Percentiles rank a stretch among this genome's conserved stretches.
Conservation (phyloP, 2,329 filamentous ascomycete species). For the Grosmannia serpens region DNA sequence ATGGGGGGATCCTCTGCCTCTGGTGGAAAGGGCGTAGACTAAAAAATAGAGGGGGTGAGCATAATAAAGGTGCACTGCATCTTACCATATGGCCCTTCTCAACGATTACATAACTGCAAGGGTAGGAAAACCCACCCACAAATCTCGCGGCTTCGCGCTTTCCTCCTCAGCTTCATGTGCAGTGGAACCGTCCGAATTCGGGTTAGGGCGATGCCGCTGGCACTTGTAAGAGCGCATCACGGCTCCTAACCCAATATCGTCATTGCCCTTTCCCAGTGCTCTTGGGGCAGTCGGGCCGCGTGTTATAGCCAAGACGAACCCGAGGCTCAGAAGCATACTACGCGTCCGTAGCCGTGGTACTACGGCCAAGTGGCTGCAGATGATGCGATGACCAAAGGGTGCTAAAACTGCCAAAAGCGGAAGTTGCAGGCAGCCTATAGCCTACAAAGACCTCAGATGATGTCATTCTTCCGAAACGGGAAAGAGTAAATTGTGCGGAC, state of each 20-base stretch:
- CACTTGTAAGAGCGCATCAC: not conserved
- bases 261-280: not conserved
- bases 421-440: not conserved
- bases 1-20: not conserved
- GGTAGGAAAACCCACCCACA: not conserved
- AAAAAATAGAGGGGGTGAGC: not conserved
- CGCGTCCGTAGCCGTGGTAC: no score
- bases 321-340: not conserved
- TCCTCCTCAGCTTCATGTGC: not conserved
- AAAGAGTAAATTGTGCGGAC: no score
- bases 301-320: not conserved
- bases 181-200: not conserved
- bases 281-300: not conserved
- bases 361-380: not conserved
- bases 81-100: not conserved
- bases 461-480: no score
- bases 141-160: slow-evolving; percentile 2
- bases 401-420: not conserved
- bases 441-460: no score
- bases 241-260: not conserved
- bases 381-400: not conserved
- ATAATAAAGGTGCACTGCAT: not conserved
- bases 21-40: not conserved
- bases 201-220: not conserved
- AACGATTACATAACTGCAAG: not conserved